These are phyloP conservation scores for Mortierella sp. DNA, from an alignment of 371 early-diverging fungal species.

Conservation along the genomic window DNA sequence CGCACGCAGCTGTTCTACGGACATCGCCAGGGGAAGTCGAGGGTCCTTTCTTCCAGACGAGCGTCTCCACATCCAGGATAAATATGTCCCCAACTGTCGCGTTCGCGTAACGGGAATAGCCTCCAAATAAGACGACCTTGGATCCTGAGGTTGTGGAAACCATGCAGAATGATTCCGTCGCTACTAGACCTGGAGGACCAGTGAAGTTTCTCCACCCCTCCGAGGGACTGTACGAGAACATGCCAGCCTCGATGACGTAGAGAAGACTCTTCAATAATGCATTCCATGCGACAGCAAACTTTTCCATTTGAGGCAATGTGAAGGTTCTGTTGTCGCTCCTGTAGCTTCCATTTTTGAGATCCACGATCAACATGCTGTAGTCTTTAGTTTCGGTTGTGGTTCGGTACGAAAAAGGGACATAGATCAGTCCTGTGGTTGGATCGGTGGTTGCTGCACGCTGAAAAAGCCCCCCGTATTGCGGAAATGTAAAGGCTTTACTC, in stretches of 20 bases:
- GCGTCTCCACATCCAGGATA: conserved; percentile 20
- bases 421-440: conserved; percentile 15
- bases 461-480: background rate
- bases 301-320: background rate
- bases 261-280: conserved; percentile 6
- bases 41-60: background rate
- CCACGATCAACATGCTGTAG: background rate
- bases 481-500: background rate
- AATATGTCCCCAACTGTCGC: conserved; percentile 17
- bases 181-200: background rate
- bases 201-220: background rate
- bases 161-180: conserved; percentile 13
- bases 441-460: conserved; percentile 8
- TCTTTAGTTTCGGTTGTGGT: background rate
- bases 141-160: conserved; percentile 15
- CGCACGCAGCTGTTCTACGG: no score
- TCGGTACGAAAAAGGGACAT: conserved; percentile 13
- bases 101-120: background rate
- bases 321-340: background rate
- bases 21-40: no score
- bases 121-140: conserved; percentile 30
- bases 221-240: conserved; percentile 12
- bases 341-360: background rate
- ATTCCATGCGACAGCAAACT: conserved; percentile 26
- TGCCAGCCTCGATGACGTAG: conserved; percentile 18